Percentiles rank a stretch among this genome's conserved stretches.
Evolutionary conservation across 768 basidiomycete species (phyloP).

Genomic region (Hysterangium stoloniferum): DNA sequence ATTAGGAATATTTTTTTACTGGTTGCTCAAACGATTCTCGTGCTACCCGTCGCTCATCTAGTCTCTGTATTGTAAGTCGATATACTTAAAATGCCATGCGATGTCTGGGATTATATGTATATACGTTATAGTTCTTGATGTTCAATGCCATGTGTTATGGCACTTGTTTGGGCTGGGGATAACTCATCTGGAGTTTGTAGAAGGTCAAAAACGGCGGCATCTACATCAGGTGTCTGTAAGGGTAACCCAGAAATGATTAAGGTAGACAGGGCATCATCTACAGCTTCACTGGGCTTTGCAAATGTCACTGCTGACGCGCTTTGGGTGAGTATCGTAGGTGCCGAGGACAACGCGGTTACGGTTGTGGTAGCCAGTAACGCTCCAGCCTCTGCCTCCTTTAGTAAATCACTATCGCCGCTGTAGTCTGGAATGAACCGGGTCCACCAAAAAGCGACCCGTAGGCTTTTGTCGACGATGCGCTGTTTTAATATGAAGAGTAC

Average conservation of each 20-base stretch:
- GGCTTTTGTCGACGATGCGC: constrained; percentile 69
- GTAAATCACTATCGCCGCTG: background rate
- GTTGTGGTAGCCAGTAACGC: no score
- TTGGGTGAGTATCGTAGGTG: background rate
- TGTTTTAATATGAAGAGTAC: constrained; percentile 86
- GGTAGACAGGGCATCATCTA: no score
- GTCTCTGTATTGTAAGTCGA: background rate
- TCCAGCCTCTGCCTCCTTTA: background rate
- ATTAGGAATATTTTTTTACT: background rate
- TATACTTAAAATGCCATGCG: background rate
- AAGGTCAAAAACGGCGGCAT: background rate
- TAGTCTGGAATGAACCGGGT: constrained; percentile 55
- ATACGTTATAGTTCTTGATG: background rate
- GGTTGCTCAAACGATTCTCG: background rate
- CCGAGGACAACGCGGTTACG: background rate
- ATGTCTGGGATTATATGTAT: background rate
- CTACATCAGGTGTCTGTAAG: background rate
- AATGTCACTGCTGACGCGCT: no score
- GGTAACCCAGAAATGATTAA: background rate
- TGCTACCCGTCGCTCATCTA: background rate
- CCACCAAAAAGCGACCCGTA: constrained; percentile 86
- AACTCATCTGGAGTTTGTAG: background rate
- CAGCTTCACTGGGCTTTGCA: no score
- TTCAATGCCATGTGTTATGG: background rate
- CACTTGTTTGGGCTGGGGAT: no score